Evolutionary conservation across 495 filamentous ascomycete genomes (phyloP), one percentile per base, ranked within the genome.

Genomic region (Penicillium lagena): DNA sequence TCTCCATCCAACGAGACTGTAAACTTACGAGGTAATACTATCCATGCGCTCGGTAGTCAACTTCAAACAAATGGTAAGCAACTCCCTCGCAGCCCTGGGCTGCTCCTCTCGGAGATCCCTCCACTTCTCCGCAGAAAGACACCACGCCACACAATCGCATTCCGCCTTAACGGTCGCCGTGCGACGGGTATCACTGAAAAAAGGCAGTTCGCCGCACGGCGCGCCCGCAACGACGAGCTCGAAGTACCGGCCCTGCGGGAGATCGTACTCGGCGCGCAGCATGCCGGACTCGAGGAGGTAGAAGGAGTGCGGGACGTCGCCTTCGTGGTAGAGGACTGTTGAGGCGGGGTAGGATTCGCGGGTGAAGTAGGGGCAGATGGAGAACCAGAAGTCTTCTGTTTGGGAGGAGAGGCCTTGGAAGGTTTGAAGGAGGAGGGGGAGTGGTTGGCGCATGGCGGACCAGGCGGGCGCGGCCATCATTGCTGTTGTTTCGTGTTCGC

Each of bases 381-480:
- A 78, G 66, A 87, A 90, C 93, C 93, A 98, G 59, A 97, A 98
- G 58, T 96, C 90, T 60, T 95, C 91, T 54, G 87, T 82, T 39
- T 82, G 72, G 9, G 60, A 58, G 38, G 83, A 89, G 33, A 96
- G 72, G 46, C 86, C 86, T 47, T 88, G 82, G 67, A 98, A 96
- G 28, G 89, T 88, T 60, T 96, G 93, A 15, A 98, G 74, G 54
- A 97, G 86, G 12, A 98, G 81, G 9, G 88, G 85, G 3, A 97
- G 75, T 0, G 93, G 93, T 59, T 95, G 89, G 43, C 82, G 85
- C 66, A 96, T 91, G 45, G 78, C 77, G 49, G 83, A 78, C 88
- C 90, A 97, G 35, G 68, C 66, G 1, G 75, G 70, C 0, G 77
- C 64, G 7, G 60, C 45, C 58, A 67, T 68, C 52, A 56, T 66